Conservation (phyloP, 768 basidiomycete genomes). For the Rhodotorula kratochvilovae region DNA sequence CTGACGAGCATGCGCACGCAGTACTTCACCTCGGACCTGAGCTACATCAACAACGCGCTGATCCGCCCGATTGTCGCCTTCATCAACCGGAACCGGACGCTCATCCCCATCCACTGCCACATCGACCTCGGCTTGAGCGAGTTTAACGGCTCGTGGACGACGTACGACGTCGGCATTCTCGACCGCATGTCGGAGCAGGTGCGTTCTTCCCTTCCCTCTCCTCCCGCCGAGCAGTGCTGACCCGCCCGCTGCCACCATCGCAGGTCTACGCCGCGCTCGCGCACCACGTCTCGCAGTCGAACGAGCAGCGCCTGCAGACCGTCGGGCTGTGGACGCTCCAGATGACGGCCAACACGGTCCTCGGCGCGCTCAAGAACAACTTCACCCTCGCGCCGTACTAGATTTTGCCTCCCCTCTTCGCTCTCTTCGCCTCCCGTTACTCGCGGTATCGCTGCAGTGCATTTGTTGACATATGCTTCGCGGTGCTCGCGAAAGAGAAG, state of each 20-base stretch:
- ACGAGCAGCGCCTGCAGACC: constrained; percentile 80
- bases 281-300: constrained; percentile 76
- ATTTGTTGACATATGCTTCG: too few relatives aligned
- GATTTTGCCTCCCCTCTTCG: too few relatives aligned
- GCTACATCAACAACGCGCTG: constrained; percentile 85
- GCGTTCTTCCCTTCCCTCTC: constrained; percentile 23
- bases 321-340: constrained; percentile 94
- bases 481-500: too few relatives aligned
- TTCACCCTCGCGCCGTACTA: constrained; percentile 20
- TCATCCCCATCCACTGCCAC: constrained; percentile 88
- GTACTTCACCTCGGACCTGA: constrained; percentile 77
- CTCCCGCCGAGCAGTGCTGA: background rate
- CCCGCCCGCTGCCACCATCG: background rate
- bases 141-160: constrained; percentile 96
- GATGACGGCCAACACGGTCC: constrained; percentile 80
- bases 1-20: constrained; percentile 8
- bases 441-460: too few relatives aligned
- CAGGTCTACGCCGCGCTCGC: constrained; percentile 88
- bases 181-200: constrained; percentile 84
- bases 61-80: constrained; percentile 96
- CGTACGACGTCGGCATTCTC: constrained; percentile 74
- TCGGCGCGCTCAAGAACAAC: constrained; percentile 48
- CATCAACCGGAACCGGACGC: constrained; percentile 78
- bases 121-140: constrained; percentile 76
- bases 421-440: too few relatives aligned